Evolutionary conservation across 2,329 filamentous ascomycete species (phyloP).

Genomic region (Epichloe hybrida): DNA sequence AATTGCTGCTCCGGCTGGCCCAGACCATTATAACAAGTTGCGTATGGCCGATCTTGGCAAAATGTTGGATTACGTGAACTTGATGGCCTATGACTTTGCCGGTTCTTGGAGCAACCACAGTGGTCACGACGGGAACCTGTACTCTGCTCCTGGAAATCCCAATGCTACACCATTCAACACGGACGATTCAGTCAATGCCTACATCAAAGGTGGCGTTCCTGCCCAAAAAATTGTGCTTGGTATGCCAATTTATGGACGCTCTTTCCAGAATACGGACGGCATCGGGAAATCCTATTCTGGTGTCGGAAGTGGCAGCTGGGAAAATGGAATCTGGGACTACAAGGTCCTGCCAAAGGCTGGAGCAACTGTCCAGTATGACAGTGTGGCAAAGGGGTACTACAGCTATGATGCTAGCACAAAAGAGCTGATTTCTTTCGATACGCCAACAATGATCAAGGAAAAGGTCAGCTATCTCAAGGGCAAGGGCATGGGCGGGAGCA

Average conservation of each 20-base stretch:
- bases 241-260: conserved; percentile 46
- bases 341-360: conserved; percentile 56
- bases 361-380: conserved; percentile 44
- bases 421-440: conserved; percentile 63
- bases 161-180: conserved; percentile 56
- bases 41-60: conserved; percentile 33
- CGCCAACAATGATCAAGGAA: conserved; percentile 38
- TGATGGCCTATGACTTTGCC: conserved; percentile 70
- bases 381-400: conserved; percentile 52
- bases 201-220: conserved; percentile 48
- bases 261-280: conserved; percentile 36
- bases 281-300: conserved; percentile 51
- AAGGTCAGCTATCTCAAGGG: conserved; percentile 55
- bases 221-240: conserved; percentile 59
- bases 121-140: conserved; percentile 63
- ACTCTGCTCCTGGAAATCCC: conserved; percentile 37
- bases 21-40: conserved; percentile 33
- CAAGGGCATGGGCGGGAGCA: conserved; percentile 55
- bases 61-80: conserved; percentile 42
- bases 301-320: conserved; percentile 56
- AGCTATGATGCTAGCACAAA: conserved; percentile 48
- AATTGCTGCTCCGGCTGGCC: conserved; percentile 37
- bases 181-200: conserved; percentile 49
- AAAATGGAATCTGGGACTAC: conserved; percentile 67
- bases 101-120: conserved; percentile 54